A percentile compares a stretch with the other conserved stretches of the same genome.
These are phyloP conservation scores for Dendrobium nobile DNA, from an alignment of 106 monocot species.

Conservation along the genomic window DNA sequence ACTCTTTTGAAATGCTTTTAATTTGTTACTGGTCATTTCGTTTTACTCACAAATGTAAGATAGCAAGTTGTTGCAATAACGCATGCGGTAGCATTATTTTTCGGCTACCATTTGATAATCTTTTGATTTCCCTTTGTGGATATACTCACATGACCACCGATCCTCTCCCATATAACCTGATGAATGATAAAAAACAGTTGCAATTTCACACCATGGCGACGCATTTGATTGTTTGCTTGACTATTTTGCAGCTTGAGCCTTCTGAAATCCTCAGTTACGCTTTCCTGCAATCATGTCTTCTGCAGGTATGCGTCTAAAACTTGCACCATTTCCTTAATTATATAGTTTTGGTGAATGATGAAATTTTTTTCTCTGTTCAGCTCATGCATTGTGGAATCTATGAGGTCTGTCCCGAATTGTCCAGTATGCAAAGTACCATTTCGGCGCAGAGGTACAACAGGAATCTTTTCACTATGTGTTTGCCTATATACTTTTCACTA, in stretches of 20 bases:
- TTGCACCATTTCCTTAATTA: neutral
- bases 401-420: constrained; percentile 59
- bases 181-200: no score
- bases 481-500: neutral
- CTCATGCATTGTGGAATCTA: constrained; percentile 61
- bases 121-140: no score
- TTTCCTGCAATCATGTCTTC: constrained; percentile 90
- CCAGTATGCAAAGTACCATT: constrained; percentile 94
- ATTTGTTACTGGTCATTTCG: no score
- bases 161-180: no score
- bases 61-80: no score
- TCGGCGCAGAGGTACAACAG: constrained; percentile 62
- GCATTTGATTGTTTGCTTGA: no score
- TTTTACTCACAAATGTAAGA: no score
- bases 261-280: constrained; percentile 52
- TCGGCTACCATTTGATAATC: no score
- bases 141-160: no score
- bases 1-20: no score
- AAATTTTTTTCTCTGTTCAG: constrained; percentile 20
- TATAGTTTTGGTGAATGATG: neutral
- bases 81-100: no score
- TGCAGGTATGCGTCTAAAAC: constrained; percentile 56
- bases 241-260: constrained; percentile 60
- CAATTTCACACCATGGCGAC: no score
- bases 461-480: neutral